Base-by-base conservation (phyloP, 305 asterid genomes). In the Fraxinus sp. region DNA sequence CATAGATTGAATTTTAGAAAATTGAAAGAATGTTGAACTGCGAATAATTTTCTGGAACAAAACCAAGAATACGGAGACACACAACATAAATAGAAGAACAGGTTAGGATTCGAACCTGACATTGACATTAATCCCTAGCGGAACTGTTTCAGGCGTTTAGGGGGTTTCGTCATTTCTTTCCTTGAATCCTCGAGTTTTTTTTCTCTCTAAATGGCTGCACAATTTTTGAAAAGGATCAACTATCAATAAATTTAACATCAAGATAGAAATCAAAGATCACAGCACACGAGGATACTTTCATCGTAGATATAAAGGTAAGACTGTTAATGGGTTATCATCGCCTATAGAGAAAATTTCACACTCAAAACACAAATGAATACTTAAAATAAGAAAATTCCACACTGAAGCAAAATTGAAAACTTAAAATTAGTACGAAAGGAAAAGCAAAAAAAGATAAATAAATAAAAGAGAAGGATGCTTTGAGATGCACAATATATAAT, bases 171-270 rank as follows among this genome's bases (percentile, higher is more conserved):
- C 36, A 78, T 82, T 83, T 93, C 92, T 87, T 88, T 92, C 89
- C 89, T 88, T 3, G 90, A 86, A 76, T 90, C 91, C 76, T 90
- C 95, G 80, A 80, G 70, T 37, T 55, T 89, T 88, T 91, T 59
- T 85, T 37, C 75, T 90, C 94, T 36, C 84, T 83, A 77, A 88
- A 89, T 35, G 94, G 91, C 95, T 93, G 94, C 89, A 83, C 26
- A 55, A 28, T 66, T 59, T 79, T 66, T 49, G 81, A 46, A 76
- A 9, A 49, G 41, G 39, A 79, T 76, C 49, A 20, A 73, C 14
- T 4, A 18, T 10, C 18, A 64, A 5, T 78, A 20, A 35, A 28
- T 22, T 7, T 16, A 9, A 1, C 10, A 71, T 71, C 62, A 76
- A 41, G 73, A 49, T 18, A 55, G 26, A 59, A 57, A 80, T 49